Evolutionary conservation across 1,139 yeast species (phyloP).

Genomic region (Taphrina sp.): DNA sequence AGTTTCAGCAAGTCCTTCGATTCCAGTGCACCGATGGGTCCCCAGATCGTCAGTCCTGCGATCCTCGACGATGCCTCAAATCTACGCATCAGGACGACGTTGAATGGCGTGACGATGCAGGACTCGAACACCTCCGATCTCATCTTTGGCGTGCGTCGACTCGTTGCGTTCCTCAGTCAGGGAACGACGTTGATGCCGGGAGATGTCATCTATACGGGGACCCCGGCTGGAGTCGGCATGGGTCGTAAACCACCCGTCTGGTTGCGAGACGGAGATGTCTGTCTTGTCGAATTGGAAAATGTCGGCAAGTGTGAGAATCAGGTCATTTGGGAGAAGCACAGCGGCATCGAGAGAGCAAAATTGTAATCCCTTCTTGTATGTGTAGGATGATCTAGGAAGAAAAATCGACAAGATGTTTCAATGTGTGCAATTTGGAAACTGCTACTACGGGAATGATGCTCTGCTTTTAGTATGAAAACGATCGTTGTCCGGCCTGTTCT

Average conservation of each 20-base stretch:
- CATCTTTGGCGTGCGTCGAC: constrained; percentile 51
- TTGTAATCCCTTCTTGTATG: too few species aligned
- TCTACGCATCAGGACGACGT: constrained; percentile 46
- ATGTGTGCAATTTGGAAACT: too few species aligned
- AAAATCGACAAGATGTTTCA: neutral
- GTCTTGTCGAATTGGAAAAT: neutral
- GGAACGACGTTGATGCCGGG: constrained; percentile 78
- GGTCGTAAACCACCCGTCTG: neutral
- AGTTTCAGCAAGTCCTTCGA: constrained; percentile 16
- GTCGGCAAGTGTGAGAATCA: neutral
- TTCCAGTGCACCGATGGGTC: constrained; percentile 8
- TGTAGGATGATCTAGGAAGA: too few species aligned
- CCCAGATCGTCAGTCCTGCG: neutral
- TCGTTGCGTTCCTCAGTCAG: constrained; percentile 53
- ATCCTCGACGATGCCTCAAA: constrained; percentile 41
- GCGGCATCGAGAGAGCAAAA: neutral
- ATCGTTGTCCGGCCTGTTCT: too few species aligned
- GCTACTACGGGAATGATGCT: too few species aligned
- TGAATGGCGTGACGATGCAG: constrained; percentile 53
- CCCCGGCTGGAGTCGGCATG: constrained; percentile 53
- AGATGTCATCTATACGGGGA: constrained; percentile 88
- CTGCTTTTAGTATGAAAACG: too few species aligned
- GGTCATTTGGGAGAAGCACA: neutral
- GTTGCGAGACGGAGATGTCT: constrained; percentile 12
- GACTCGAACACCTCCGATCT: constrained; percentile 51